Percentiles rank a stretch among this genome's conserved stretches.
These are phyloP conservation scores for Erysimum pusillum DNA, from an alignment of 441 rosid species.

Conservation along the genomic window DNA sequence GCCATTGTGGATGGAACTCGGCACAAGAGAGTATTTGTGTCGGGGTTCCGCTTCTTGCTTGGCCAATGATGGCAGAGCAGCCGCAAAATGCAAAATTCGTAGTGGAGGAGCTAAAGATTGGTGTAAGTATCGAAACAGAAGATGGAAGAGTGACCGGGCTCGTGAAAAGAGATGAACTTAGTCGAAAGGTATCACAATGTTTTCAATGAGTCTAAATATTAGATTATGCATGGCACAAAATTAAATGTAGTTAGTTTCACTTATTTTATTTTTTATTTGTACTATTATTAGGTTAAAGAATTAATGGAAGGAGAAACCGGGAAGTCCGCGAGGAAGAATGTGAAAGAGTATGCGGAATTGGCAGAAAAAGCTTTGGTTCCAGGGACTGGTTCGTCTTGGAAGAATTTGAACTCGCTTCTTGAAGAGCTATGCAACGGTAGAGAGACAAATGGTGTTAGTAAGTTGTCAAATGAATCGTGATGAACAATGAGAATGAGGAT, in stretches of 20 bases:
- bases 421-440: conserved; percentile 37
- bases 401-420: conserved; percentile 52
- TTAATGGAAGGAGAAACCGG: conserved; percentile 76
- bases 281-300: conserved; percentile 47
- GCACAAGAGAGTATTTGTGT: conserved; percentile 67
- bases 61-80: conserved; percentile 89
- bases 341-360: conserved; percentile 47
- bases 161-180: conserved; percentile 55
- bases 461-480: neutral
- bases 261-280: neutral
- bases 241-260: neutral
- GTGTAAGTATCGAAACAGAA: conserved; percentile 62
- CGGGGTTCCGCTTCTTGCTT: conserved; percentile 72
- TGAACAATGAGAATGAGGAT: neutral
- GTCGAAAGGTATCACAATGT: conserved; percentile 39
- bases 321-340: conserved; percentile 51
- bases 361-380: conserved; percentile 59
- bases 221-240: neutral
- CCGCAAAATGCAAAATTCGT: conserved; percentile 67
- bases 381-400: conserved; percentile 71
- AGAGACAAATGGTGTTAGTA: neutral
- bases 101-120: conserved; percentile 68
- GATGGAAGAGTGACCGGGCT: conserved; percentile 57
- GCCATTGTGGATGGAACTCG: conserved; percentile 43
- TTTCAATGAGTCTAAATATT: neutral